Evolutionary conservation across 306 rosid genomes (phyloP).

Genomic region (Dalbergia cultrata): DNA sequence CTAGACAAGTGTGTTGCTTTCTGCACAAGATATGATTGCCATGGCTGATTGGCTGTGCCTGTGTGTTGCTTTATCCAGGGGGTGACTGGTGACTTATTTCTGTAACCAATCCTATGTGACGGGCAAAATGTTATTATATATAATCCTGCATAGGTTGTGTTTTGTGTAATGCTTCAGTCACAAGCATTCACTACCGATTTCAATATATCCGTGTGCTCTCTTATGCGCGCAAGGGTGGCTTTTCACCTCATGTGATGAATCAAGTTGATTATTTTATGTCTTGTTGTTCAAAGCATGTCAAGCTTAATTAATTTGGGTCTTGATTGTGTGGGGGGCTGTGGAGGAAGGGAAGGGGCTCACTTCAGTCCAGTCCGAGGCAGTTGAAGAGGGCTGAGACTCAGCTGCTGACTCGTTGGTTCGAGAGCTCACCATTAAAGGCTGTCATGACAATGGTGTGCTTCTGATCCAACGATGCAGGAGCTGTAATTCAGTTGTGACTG

Average conservation of each 20-base stretch:
- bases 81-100: too few species aligned
- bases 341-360: conserved; percentile 73
- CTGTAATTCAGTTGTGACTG: conserved; percentile 66
- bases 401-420: conserved; percentile 99
- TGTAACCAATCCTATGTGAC: not conserved
- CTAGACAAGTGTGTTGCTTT: too few species aligned
- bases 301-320: too few species aligned
- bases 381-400: conserved; percentile 48
- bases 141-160: not conserved
- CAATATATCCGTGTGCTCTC: too few species aligned
- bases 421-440: conserved; percentile 56
- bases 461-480: conserved; percentile 95
- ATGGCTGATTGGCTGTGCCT: too few species aligned
- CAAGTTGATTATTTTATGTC: not conserved
- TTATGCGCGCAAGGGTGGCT: not conserved
- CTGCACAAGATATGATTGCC: too few species aligned
- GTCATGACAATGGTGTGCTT: conserved; percentile 57
- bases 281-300: not conserved
- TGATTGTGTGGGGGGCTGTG: not conserved
- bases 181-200: not conserved
- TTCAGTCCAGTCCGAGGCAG: conserved; percentile 89
- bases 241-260: not conserved
- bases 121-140: not conserved
- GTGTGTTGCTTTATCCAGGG: not conserved
- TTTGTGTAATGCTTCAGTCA: not conserved